Evolutionary conservation across 768 basidiomycete species (phyloP).

Genomic region (Sarcomyxa edulis): DNA sequence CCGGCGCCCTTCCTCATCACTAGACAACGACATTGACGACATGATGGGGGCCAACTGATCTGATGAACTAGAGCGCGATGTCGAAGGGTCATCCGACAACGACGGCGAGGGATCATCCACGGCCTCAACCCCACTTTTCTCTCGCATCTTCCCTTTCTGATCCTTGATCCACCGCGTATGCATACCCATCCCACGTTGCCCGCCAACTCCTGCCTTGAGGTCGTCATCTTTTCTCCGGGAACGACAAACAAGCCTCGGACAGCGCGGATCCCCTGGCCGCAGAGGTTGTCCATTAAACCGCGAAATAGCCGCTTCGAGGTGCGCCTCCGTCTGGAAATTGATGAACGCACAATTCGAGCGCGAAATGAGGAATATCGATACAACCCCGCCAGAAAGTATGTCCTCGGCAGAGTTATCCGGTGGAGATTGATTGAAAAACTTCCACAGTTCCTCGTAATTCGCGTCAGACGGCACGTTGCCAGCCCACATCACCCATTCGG

Average conservation of each 20-base stretch:
- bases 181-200: conserved; percentile 81
- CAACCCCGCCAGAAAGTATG: conserved; percentile 39
- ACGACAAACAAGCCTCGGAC: conserved; percentile 79
- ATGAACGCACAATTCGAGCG: conserved; percentile 94
- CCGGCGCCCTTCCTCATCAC: conserved; percentile 31
- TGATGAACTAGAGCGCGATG: conserved; percentile 20
- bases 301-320: conserved; percentile 61
- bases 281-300: conserved; percentile 70
- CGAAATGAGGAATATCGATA: conserved; percentile 89
- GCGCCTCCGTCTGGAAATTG: conserved; percentile 67
- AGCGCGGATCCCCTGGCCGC: conserved; percentile 65
- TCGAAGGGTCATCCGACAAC: conserved; percentile 16
- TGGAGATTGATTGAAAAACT: conserved; percentile 58
- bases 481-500: conserved; percentile 96
- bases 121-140: conserved; percentile 10
- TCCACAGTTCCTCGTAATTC: conserved; percentile 79
- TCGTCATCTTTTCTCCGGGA: conserved; percentile 81
- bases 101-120: conserved; percentile 9
- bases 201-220: conserved; percentile 84
- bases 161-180: conserved; percentile 81
- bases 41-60: conserved; percentile 18
- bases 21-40: conserved; percentile 30
- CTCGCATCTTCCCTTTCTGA: conserved; percentile 34
- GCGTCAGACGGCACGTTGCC: conserved; percentile 88
- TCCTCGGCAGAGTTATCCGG: neutral